Evolutionary conservation across 2,329 filamentous ascomycete species (phyloP), one percentile per base, ranked within the genome.

Genomic region (Trichoderma asperellum): DNA sequence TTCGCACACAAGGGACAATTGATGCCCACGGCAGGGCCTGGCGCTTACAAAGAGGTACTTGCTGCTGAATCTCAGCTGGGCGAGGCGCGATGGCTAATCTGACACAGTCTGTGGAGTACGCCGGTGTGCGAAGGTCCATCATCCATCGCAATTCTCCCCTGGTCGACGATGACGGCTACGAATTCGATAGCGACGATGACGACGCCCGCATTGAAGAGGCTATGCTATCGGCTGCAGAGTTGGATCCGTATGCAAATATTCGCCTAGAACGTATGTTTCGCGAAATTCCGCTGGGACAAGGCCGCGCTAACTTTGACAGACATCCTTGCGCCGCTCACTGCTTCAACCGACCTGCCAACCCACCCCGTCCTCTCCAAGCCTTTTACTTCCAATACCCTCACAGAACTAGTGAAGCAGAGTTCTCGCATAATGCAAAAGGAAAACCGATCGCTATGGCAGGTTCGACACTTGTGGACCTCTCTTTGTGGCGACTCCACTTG

Each of bases 111-210:
- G 86, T 94, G 74, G 89, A 92, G 68, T 92, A 93, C 77, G 91
- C 88, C 40, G 92, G 92, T 70, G 90, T 91, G 76, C 84, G 86
- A 70, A 87, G 93, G 76, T 85, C 89, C 67, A 92, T 94, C 73
- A 89, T 96, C 72, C 88, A 88, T 78, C 88, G 87, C 73, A 95
- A 94, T 74, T 91, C 91, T 5, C 86, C 88, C 12, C 83, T 92
- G 58, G 83, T 92, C 73, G 92, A 95, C 79, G 89, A 92, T 57
- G 92, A 95, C 74, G 92, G 92, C 72, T 93, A 92, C 76, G 89
- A 92, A 72, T 83, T 93, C 68, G 90, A 93, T 53, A 91, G 88
- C 76, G 89, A 90, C 71, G 90, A 93, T 70, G 89, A 92, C 71
- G 87, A 92, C 68, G 87, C 90, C 53, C 86, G 85, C 68, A 78